A percentile compares a stretch with the other conserved stretches of the same genome.
Conservation (phyloP, 2,329 filamentous ascomycete genomes). For the Podosphaera xanthii region DNA sequence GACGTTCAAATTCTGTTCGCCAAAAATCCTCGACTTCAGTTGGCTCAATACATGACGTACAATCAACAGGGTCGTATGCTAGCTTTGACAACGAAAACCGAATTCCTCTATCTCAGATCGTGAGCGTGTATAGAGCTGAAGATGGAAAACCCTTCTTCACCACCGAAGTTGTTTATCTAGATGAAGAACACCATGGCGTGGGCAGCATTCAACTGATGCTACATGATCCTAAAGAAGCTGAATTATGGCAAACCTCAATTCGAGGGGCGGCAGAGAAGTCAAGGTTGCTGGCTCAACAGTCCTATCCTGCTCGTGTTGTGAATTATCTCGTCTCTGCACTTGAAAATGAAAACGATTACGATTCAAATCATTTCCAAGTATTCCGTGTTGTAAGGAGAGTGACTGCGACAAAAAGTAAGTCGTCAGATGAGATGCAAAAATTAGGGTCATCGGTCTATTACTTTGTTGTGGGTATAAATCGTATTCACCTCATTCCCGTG, state of each 20-base stretch:
- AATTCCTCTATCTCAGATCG: conserved; percentile 39
- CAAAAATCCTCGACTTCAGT: conserved; percentile 35
- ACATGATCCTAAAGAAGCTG: conserved; percentile 38
- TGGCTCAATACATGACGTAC: conserved; percentile 36
- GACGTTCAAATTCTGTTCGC: conserved; percentile 23
- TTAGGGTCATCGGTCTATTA: conserved; percentile 41
- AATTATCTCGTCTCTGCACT: conserved; percentile 38
- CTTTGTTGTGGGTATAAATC: conserved; percentile 45
- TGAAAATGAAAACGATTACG: conserved; percentile 45
- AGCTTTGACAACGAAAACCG: conserved; percentile 29
- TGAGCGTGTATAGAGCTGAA: conserved; percentile 43
- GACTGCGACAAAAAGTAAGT: conserved; percentile 26
- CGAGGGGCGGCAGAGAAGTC: conserved; percentile 33
- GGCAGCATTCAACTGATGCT: conserved; percentile 42
- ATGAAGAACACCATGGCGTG: conserved; percentile 37
- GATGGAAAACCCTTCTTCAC: conserved; percentile 43
- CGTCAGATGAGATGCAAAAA: conserved; percentile 43
- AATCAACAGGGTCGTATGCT: conserved; percentile 24
- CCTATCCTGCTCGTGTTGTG: conserved; percentile 33
- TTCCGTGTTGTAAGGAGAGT: conserved; percentile 45
- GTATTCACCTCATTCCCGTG: conserved; percentile 43
- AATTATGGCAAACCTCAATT: conserved; percentile 40
- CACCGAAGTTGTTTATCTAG: conserved; percentile 43
- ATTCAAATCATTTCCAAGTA: conserved; percentile 41
- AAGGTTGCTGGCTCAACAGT: conserved; percentile 25